A percentile compares a stretch with the other conserved stretches of the same genome.
Evolutionary conservation across 2,329 filamentous ascomycete genomes (phyloP).

Genomic region (Ophiostoma quercus): DNA sequence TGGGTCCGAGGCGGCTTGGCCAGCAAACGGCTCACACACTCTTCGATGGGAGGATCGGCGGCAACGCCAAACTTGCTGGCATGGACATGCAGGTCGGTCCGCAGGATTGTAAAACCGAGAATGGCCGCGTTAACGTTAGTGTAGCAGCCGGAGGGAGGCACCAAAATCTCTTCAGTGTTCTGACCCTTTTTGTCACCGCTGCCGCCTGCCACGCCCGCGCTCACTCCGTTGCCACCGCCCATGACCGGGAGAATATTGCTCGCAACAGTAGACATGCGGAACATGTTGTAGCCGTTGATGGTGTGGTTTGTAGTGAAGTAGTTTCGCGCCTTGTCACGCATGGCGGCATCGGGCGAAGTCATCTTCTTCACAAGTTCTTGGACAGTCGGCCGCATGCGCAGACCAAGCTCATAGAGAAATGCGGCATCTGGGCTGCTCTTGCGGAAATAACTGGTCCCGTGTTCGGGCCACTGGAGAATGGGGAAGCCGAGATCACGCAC

Average conservation of each 20-base stretch:
- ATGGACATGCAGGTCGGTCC: constrained; percentile 70
- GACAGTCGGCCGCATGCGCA: constrained; percentile 66
- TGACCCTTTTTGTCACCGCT: background rate
- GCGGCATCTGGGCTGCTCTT: constrained; percentile 65
- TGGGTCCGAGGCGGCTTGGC: constrained; percentile 64
- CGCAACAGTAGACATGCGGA: constrained; percentile 44
- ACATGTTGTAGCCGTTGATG: constrained; percentile 66
- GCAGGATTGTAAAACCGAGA: constrained; percentile 74
- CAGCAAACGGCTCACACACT: constrained; percentile 70
- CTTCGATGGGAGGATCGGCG: constrained; percentile 70
- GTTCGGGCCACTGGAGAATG: constrained; percentile 74
- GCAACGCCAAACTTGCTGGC: constrained; percentile 80
- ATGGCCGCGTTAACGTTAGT: constrained; percentile 71
- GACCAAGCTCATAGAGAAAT: constrained; percentile 68
- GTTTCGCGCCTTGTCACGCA: constrained; percentile 65
- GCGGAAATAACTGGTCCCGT: constrained; percentile 56
- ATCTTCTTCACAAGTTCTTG: constrained; percentile 75
- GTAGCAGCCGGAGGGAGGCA: constrained; percentile 71
- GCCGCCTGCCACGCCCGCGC: background rate
- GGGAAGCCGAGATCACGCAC: constrained; percentile 67
- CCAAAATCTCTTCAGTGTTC: constrained; percentile 50
- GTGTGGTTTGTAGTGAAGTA: constrained; percentile 82
- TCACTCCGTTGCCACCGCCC: background rate
- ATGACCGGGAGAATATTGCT: constrained; percentile 14
- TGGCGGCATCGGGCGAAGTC: constrained; percentile 51